These are phyloP conservation scores for Crinitomyces ghanaensis DNA, from an alignment of 805 yeast species.

Conservation along the genomic window DNA sequence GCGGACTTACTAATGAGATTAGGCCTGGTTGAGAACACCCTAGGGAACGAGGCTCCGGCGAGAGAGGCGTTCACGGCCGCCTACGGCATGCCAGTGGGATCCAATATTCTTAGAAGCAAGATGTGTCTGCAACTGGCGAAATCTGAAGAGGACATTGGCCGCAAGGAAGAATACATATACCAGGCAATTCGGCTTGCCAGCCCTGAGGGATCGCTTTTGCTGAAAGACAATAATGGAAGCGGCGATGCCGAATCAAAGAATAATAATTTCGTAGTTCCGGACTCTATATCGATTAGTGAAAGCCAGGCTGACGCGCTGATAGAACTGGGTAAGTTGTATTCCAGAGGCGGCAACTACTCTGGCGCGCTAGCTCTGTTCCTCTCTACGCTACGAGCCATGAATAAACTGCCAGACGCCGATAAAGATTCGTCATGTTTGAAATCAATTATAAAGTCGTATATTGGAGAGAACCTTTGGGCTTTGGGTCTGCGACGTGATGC, in stretches of 20 bases:
- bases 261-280: conserved; percentile 2
- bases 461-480: conserved; percentile 20
- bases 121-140: conserved; percentile 15
- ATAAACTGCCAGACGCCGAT: conserved; percentile 3
- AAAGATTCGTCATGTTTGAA: conserved; percentile 8
- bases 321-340: conserved; percentile 17
- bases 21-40: conserved; percentile 17
- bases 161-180: conserved; percentile 4
- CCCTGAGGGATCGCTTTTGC: conserved; percentile 3
- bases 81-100: conserved; percentile 20
- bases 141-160: conserved; percentile 1
- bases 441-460: conserved; percentile 13
- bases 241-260: background rate
- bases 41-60: conserved; percentile 16
- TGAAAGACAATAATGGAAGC: background rate
- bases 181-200: conserved; percentile 5
- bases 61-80: conserved; percentile 20
- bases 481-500: conserved; percentile 16
- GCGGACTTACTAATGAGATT: conserved; percentile 22
- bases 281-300: conserved; percentile 3
- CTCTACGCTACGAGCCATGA: conserved; percentile 16
- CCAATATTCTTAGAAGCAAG: conserved; percentile 13
- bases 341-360: conserved; percentile 5
- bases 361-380: conserved; percentile 18
- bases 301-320: conserved; percentile 13